Percentiles rank a stretch among this genome's conserved stretches.
phyloP scores from a whole-genome alignment of 352 stramenopile species.

The Globisporangium abappressorium region DNA sequence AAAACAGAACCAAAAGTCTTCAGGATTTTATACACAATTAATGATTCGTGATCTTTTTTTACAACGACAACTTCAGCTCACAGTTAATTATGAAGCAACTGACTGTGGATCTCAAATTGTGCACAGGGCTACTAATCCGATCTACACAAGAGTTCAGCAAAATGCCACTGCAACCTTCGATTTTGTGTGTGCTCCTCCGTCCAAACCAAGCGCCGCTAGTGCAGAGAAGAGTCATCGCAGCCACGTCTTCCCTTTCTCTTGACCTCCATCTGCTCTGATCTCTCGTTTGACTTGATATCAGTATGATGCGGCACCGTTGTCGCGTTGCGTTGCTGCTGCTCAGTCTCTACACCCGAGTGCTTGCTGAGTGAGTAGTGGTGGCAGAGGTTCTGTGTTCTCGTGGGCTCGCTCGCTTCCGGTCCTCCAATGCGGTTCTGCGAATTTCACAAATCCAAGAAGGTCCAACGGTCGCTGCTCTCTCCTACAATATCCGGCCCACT shows the following conservation, averaged over 20 bases:
- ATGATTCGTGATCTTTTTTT: too few species aligned
- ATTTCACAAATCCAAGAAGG: not conserved
- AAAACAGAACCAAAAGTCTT: too few species aligned
- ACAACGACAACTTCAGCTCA: too few species aligned
- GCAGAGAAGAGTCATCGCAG: not conserved
- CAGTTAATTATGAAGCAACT: not conserved
- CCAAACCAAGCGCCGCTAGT: not conserved
- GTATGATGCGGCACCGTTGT: not conserved
- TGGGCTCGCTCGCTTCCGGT: not conserved
- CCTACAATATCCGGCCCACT: conserved; percentile 1
- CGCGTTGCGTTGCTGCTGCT: not conserved
- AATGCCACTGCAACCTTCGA: not conserved
- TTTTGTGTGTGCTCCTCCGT: not conserved
- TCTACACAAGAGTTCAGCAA: not conserved
- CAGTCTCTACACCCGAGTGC: not conserved
- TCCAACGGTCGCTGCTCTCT: not conserved
- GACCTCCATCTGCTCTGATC: not conserved
- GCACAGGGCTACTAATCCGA: not conserved
- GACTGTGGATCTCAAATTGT: not conserved
- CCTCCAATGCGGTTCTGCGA: too few species aligned
- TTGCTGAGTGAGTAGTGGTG: not conserved
- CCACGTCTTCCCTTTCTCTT: not conserved
- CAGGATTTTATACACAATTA: too few species aligned
- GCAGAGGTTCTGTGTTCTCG: not conserved
- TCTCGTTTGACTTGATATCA: not conserved